Base-by-base conservation (phyloP, 371 early-diverging fungal species). In the Haplosporangium sp. region DNA sequence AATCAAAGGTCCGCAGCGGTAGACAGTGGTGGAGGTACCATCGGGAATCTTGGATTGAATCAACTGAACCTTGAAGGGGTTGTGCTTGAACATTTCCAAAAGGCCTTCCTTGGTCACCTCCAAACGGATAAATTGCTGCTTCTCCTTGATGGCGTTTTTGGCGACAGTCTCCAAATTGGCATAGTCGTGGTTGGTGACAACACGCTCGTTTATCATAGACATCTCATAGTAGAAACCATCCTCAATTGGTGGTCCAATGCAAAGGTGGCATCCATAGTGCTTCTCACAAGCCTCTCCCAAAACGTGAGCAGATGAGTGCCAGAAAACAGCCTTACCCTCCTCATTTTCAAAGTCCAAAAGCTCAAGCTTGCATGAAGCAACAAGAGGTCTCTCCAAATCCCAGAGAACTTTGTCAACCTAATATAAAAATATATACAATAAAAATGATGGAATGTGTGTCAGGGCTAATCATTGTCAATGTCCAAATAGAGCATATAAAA, bases 301-400 rank as follows among this genome's bases (percentile, higher is more conserved):
- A 82, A 99, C 93, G 86, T 99, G 99, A 2, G 99, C 99, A 77
- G 97, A 96, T n/a, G 98, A 98, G 85, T 99, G 99, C 99, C 99
- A 99, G 86, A 98, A 99, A 15, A 99, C 99, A 82, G 89, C 88
- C 85, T 67, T 74, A 84, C 95, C 99, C 71, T 98, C 99, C 35
- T 93, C 91, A 62, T 94, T 84, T 52, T 98, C 98, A 90, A 99
- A 99, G 72, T 96, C 98, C 38, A 99, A 86, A 48, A 99, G 90
- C 85, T 98, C 95, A 63, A 99, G 86, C 63, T 74, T 82, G 86
- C 94, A 94, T 58, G 92, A 92, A 42, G 77, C 74, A 83, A 96
- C 96, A 19, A 99, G 74, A 53, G 96, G 97, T 62, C 99, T 91
- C 70, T 88, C 83, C 65, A 98, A 88, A 89, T 99, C 99, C 91